phyloP scores from a whole-genome alignment of 352 stramenopile genomes.

The Globisporangium iwayamae region DNA sequence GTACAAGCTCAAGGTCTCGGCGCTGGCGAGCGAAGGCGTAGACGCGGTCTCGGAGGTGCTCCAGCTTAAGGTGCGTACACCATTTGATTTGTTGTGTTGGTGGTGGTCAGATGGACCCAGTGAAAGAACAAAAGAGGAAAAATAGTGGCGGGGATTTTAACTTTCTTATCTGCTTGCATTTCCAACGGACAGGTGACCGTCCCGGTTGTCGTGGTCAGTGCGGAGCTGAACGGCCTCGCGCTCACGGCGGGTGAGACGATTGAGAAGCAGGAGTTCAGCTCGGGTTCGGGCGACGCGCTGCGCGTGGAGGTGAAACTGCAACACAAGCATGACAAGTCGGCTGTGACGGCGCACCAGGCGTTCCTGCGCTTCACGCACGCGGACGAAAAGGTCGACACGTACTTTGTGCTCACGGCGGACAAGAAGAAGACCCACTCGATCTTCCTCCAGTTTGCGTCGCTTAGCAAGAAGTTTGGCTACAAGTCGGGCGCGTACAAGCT shows the following conservation, averaged over 20 bases:
- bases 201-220: conserved; percentile 49
- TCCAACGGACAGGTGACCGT: conserved; percentile 40
- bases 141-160: background rate
- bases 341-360: conserved; percentile 66
- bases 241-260: conserved; percentile 57
- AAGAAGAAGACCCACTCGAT: conserved; percentile 31
- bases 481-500: conserved; percentile 65
- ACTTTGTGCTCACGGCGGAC: conserved; percentile 68
- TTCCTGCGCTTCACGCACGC: conserved; percentile 73
- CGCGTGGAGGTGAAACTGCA: conserved; percentile 59
- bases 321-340: conserved; percentile 46
- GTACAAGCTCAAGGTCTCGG: conserved; percentile 82
- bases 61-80: conserved; percentile 47
- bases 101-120: conserved; percentile 4
- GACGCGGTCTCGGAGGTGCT: conserved; percentile 52
- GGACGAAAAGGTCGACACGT: conserved; percentile 53
- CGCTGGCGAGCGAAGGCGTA: conserved; percentile 30
- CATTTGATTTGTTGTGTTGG: background rate
- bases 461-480: conserved; percentile 83
- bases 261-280: conserved; percentile 47
- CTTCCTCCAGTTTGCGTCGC: conserved; percentile 48
- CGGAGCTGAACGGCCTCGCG: conserved; percentile 48
- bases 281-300: conserved; percentile 51
- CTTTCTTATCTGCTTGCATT: background rate
- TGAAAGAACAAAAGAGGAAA: background rate